Percentiles rank a stretch among this genome's conserved stretches.
These are phyloP conservation scores for Linnemannia elongata DNA, from an alignment of 192 early-diverging fungal species.

Conservation along the genomic window DNA sequence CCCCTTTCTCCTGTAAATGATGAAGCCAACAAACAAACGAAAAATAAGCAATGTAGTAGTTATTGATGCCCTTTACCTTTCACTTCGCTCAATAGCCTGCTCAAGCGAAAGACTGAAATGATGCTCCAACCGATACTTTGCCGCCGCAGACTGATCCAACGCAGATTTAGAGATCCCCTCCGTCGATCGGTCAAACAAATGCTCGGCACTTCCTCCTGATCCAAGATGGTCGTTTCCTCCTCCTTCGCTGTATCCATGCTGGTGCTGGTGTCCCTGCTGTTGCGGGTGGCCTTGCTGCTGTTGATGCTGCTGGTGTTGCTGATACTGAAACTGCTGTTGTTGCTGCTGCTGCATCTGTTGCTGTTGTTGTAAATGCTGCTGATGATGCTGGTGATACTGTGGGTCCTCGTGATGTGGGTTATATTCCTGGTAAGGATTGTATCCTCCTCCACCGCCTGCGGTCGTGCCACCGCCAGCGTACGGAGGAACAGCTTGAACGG, in stretches of 20 bases:
- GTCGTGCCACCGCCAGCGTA: constrained; percentile 8
- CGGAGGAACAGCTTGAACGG: constrained; percentile 5
- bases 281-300: not conserved
- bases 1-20: not conserved
- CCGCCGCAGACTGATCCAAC: constrained; percentile 88
- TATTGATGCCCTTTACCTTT: constrained; percentile 60
- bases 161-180: constrained; percentile 84
- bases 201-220: constrained; percentile 50
- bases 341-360: constrained; percentile 13
- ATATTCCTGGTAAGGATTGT: constrained; percentile 21
- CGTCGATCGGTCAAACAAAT: constrained; percentile 74
- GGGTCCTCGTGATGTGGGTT: not conserved
- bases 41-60: not conserved
- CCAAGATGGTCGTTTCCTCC: constrained; percentile 3
- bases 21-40: not conserved
- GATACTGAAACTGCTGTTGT: constrained; percentile 16
- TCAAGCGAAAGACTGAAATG: constrained; percentile 92
- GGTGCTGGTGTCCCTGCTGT: not conserved
- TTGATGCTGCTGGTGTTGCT: constrained; percentile 6
- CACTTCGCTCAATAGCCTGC: constrained; percentile 89
- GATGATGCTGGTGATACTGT: constrained; percentile 20
- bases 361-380: constrained; percentile 19
- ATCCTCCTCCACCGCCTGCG: not conserved
- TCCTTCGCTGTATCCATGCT: not conserved
- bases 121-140: constrained; percentile 92